phyloP scores from a whole-genome alignment of 1,284 basidiomycete species.

The Agaricales sp. region DNA sequence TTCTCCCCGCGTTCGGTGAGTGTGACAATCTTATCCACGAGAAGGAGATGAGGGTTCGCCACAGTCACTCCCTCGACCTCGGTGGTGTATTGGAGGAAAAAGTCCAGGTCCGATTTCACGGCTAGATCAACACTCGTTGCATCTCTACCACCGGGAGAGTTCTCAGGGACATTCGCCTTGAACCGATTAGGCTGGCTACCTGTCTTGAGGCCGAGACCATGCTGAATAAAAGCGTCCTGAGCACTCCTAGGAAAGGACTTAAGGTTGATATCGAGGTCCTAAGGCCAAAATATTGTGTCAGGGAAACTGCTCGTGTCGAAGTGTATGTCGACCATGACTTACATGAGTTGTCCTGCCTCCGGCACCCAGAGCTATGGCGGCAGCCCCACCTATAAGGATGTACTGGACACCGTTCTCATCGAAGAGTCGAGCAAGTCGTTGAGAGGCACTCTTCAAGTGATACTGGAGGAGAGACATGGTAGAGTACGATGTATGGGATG shows the following conservation, averaged over 20 bases:
- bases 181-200: background rate
- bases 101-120: background rate
- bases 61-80: conserved; percentile 2
- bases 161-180: background rate
- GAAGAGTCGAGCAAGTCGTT: too few relatives aligned
- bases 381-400: too few relatives aligned
- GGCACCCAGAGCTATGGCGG: too few relatives aligned
- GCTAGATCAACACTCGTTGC: conserved; percentile 4
- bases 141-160: background rate
- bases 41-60: conserved; percentile 2
- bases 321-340: too few relatives aligned
- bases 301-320: too few relatives aligned
- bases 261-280: conserved; percentile 6
- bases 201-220: background rate
- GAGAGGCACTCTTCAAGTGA: too few relatives aligned
- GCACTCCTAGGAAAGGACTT: background rate
- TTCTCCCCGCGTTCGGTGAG: background rate
- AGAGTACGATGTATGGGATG: too few relatives aligned
- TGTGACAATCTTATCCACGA: conserved; percentile 3
- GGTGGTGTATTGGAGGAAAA: background rate
- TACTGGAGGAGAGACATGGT: too few relatives aligned
- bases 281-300: too few relatives aligned
- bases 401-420: too few relatives aligned
- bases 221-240: background rate
- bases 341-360: too few relatives aligned